Evolutionary conservation across 1,284 basidiomycete genomes (phyloP), one percentile per base, ranked within the genome.

Genomic region (Fistulinella cinereoalba): DNA sequence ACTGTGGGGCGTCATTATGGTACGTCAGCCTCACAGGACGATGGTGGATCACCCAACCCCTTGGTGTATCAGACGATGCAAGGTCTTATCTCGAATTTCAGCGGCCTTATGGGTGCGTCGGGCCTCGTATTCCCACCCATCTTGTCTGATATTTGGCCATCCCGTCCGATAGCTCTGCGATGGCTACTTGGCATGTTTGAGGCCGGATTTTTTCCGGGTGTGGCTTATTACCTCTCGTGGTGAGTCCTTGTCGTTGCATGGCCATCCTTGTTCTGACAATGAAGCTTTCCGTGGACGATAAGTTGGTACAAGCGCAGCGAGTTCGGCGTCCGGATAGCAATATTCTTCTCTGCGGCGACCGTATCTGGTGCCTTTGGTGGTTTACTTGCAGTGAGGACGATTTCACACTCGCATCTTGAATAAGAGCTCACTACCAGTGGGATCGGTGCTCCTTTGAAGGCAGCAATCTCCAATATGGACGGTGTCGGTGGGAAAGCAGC

Each of bases 281-380:
- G n/a, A n/a, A n/a, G n/a, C n/a, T n/a, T n/a, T n/a, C n/a, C n/a
- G n/a, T n/a, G n/a, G n/a, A 13, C 29, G 19, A 39, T n/a, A 32
- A 79, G 77, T 46, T 83, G 81, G 81, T 83, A 83, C 60, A 81
- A 81, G 56, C 82, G 83, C 24, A 80, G 79, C 7, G 85, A 88
- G 55, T 85, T 84, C 46, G 85, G 83, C 45, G 70, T 79, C 38
- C 64, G 80, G 22, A 77, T 81, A 11, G 83, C 85, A 2, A 62
- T 87, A 18, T 88, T 88, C 69, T 88, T 88, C 69, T 84, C 84
- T 0, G 83, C 83, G 8, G 83, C 84, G 0, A 85, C 81, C 3
- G 74, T 85, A 1, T 81, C 83, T 3, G 85, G 85, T 16, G 84
- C 84, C 16, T 86, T 87, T 53, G 83, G 83, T 44, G 81, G 81